Base-by-base conservation (phyloP, 1,284 basidiomycete genomes). In the Somion occarium region DNA sequence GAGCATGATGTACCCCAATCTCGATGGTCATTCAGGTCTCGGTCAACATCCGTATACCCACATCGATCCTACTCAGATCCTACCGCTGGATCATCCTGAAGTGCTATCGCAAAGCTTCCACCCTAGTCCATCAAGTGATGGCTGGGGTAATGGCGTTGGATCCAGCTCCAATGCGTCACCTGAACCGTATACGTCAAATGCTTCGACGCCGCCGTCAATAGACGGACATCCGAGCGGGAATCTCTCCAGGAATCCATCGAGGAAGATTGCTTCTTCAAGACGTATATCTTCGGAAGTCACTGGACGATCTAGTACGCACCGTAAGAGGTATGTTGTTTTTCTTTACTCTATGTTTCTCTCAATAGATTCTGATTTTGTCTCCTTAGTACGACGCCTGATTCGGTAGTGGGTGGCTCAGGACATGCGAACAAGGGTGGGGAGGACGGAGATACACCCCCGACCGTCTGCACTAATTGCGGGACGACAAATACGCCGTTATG, bases 401-500 rank as follows among this genome's bases (percentile, higher is more conserved):
- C 73, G 48, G 65, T 62, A 30, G 63, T 65, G 19, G 43, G 52
- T 5, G 38, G 38, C n/a, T 64, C 34, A 25, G 64, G 67, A 24
- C 63, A 57, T 26, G 58, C 51, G 27, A 78, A 75, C 55, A 73
- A 70, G 37, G 70, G 66, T 38, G 78, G 76, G 25, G 90, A 90
- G 53, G 86, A 88, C 46, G 78, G 75, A 43, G 87, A 88, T 46
- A 73, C 75, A 50, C 65, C 78, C 4, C 87, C 88, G 3, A 98
- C 93, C 1, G 76, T 90, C 24, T 98, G 94, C 67, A 93, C 90
- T 11, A 98, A 98, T 66, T 98, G 94, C 69, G 85, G 91, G 63
- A 98, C 95, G 48, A 96, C 91, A 25, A 98, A 93, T 67, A 98
- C 94, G 38, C 94, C 94, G 1, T 73, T 98, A 50, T 98, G 94